phyloP scores from a whole-genome alignment of 2,329 filamentous ascomycete species.

The Uncinocarpus reesii region DNA sequence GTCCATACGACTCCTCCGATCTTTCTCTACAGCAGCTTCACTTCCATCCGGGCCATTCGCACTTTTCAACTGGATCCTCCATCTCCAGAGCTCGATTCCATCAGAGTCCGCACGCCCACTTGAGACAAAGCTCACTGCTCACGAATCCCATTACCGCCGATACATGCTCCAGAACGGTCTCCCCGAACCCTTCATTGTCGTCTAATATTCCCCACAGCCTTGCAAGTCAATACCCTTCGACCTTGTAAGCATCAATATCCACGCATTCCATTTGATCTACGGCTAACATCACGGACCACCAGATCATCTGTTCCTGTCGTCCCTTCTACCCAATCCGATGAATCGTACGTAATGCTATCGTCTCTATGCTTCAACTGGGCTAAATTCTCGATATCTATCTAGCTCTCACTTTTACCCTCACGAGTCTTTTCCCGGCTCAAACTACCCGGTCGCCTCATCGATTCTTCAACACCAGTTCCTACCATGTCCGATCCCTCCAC shows the following conservation, averaged over 20 bases:
- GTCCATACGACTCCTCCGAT: not conserved
- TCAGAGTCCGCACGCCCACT: not conserved
- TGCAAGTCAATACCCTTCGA: not conserved
- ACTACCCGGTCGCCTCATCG: not conserved
- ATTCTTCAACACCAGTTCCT: constrained; percentile 3
- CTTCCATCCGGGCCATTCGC: not conserved
- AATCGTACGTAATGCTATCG: not conserved
- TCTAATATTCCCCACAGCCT: not conserved
- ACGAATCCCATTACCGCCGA: not conserved
- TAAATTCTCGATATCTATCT: not conserved
- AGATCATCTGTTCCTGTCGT: constrained; percentile 6
- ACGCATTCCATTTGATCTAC: not conserved
- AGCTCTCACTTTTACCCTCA: constrained; percentile 1
- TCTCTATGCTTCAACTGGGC: not conserved
- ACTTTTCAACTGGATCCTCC: not conserved
- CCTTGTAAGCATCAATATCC: constrained; percentile 1
- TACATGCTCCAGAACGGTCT: not conserved
- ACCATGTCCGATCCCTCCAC: constrained; percentile 18
- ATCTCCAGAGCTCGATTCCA: constrained; percentile 1
- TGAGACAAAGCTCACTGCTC: not conserved
- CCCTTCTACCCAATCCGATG: constrained; percentile 3
- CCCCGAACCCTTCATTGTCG: not conserved
- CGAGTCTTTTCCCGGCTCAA: not conserved
- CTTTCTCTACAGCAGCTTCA: constrained; percentile 10
- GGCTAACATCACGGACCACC: not conserved